A percentile compares a stretch with the other conserved stretches of the same genome.
phyloP scores from a whole-genome alignment of 768 basidiomycete genomes.

The Suillus cothurnatus region DNA sequence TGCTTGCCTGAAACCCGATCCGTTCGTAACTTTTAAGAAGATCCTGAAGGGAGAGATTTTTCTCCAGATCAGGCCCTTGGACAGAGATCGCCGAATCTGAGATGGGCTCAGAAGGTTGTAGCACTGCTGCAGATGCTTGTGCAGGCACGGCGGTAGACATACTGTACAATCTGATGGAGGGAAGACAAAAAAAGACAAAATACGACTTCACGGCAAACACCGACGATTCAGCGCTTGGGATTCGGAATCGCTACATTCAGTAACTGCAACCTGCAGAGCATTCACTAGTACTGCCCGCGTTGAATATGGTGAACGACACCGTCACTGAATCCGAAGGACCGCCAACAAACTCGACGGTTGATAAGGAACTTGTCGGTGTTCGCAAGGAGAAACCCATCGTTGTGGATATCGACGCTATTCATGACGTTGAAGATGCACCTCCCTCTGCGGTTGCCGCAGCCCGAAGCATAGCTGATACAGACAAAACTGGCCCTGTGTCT shows the following conservation, averaged over 20 bases:
- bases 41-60: conserved; percentile 60
- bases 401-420: conserved; percentile 7
- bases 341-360: conserved; percentile 18
- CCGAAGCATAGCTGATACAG: neutral
- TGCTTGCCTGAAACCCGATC: conserved; percentile 98
- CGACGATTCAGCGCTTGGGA: conserved; percentile 10
- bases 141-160: conserved; percentile 44
- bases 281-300: neutral
- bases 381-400: conserved; percentile 15
- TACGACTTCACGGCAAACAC: conserved; percentile 28
- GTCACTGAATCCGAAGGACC: conserved; percentile 28
- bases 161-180: conserved; percentile 11
- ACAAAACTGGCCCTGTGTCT: neutral
- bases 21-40: conserved; percentile 81
- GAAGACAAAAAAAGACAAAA: conserved; percentile 6
- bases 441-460: neutral
- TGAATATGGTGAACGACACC: conserved; percentile 1
- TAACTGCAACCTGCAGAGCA: neutral
- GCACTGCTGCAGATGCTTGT: conserved; percentile 71
- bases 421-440: neutral
- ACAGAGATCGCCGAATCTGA: conserved; percentile 68
- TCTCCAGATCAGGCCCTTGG: conserved; percentile 85
- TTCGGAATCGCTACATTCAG: neutral
- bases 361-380: conserved; percentile 6
- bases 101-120: conserved; percentile 75